Base-by-base conservation (phyloP, 192 early-diverging fungal genomes). In the Podila minutissima region DNA sequence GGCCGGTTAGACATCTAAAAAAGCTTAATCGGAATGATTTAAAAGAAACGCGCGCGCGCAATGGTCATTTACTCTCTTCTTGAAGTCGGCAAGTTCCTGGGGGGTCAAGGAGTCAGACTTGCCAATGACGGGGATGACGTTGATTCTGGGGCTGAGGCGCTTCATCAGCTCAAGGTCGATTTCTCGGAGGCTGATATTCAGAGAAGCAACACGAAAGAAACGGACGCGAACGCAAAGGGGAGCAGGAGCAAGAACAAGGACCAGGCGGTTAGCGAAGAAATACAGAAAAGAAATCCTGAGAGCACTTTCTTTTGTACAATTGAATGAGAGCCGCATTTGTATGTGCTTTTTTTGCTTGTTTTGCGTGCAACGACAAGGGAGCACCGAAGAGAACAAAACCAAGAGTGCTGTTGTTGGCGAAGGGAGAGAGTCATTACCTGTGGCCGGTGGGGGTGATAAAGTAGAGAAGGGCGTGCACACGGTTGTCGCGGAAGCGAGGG, bases 371-470 rank as follows among this genome's bases (percentile, higher is more conserved):
- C 17, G 6, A 26, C 22, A 26, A 55, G n/a, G 20, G 53, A 55
- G 24, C 19, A 20, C 4, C 4, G 53, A 24, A 55, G 61, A 66
- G 22, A 46, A 26, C 20, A 64, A 48, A 22, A 59, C 11, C 59
- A 26, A 31, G n/a, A 46, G 41, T 46, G 41, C 3, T 4, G 15
- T 46, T 17, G 41, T 15, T 46, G 41, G 15, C 2, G 41, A 46
- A 46, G 41, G 13, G 13, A 46, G 74, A 65, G 38, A 35, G 46
- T 50, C 68, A 75, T 64, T 88, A 90, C 88, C 94, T 89, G 88
- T 98, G 97, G 37, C 98, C 98, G 41, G 97, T 97, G 24, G 98
- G 97, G 37, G 94, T 89, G 73, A 99, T 97, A 83, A 99, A 99
- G 89, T 99, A 99, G 64, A 99, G 87, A 28, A 98, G 89, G 17